phyloP scores from a whole-genome alignment of 176 grass and related monocot genomes.

The Puya raimondii region DNA sequence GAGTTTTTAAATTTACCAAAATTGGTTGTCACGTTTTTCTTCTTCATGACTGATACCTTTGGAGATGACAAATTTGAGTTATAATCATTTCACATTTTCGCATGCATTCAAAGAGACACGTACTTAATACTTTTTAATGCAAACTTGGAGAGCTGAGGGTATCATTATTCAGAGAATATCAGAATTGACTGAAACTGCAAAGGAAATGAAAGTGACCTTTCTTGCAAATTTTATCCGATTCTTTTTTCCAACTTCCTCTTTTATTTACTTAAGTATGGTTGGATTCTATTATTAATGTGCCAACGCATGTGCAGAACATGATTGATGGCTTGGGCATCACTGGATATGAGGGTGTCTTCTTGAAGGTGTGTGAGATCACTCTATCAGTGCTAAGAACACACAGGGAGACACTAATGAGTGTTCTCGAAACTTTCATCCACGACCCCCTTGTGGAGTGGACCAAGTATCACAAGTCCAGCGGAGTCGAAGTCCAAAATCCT shows the following conservation, averaged over 20 bases:
- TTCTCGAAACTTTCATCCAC: constrained; percentile 91
- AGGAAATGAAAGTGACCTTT: background rate
- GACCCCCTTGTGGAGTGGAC: constrained; percentile 95
- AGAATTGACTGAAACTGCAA: background rate
- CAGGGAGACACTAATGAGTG: constrained; percentile 87
- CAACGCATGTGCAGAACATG: constrained; percentile 59
- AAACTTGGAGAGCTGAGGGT: background rate
- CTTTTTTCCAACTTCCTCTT: background rate
- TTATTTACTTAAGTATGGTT: background rate
- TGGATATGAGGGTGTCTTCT: constrained; percentile 88
- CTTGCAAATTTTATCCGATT: background rate
- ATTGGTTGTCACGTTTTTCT: background rate
- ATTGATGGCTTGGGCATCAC: constrained; percentile 88
- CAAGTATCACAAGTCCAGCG: constrained; percentile 77
- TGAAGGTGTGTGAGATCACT: constrained; percentile 92
- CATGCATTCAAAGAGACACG: background rate
- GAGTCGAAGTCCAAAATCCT: constrained; percentile 83
- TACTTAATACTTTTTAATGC: background rate
- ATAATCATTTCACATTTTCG: background rate
- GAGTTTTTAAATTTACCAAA: background rate
- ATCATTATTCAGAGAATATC: background rate
- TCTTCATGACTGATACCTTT: background rate
- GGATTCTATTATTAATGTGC: background rate
- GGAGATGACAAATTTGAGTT: background rate
- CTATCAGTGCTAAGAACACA: constrained; percentile 78